These are phyloP conservation scores for Wickerhamomyces sp. DNA, from an alignment of 1,139 yeast species.

Conservation along the genomic window DNA sequence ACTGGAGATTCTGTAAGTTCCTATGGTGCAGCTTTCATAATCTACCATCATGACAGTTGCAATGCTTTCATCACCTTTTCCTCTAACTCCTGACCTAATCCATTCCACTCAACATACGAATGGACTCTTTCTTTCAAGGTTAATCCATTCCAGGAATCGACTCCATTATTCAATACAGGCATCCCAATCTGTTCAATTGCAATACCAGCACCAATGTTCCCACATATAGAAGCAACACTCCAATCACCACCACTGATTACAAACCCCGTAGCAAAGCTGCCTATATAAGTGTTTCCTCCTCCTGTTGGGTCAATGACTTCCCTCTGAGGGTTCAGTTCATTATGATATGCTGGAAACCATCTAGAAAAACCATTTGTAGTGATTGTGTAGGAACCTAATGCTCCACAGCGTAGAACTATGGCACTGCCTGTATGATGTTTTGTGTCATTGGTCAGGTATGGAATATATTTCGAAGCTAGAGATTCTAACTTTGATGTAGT, in stretches of 20 bases:
- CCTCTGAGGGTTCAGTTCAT: conserved; percentile 24
- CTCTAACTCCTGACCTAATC: conserved; percentile 3
- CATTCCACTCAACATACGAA: conserved; percentile 9
- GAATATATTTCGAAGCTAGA: conserved; percentile 39
- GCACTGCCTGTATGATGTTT: conserved; percentile 33
- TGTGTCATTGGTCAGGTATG: conserved; percentile 32
- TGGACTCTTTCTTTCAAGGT: conserved; percentile 11
- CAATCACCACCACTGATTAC: conserved; percentile 44
- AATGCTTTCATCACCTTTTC: background rate
- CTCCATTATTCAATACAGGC: conserved; percentile 37
- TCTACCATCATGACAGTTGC: no score
- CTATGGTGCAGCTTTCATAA: no score
- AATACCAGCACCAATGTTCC: conserved; percentile 73
- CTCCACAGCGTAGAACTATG: conserved; percentile 66
- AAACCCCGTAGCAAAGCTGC: conserved; percentile 68
- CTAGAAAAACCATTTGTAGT: conserved; percentile 20
- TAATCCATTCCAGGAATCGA: conserved; percentile 53
- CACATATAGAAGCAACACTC: conserved; percentile 56
- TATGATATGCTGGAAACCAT: conserved; percentile 74
- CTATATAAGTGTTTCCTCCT: conserved; percentile 87
- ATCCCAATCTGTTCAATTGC: conserved; percentile 76
- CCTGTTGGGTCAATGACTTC: conserved; percentile 86
- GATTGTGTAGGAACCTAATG: conserved; percentile 50
- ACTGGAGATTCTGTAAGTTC: no score
- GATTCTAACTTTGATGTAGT: conserved; percentile 33